A percentile compares a stretch with the other conserved stretches of the same genome.
phyloP scores from a whole-genome alignment of 2,329 filamentous ascomycete genomes.

The Ophiostoma montium region DNA sequence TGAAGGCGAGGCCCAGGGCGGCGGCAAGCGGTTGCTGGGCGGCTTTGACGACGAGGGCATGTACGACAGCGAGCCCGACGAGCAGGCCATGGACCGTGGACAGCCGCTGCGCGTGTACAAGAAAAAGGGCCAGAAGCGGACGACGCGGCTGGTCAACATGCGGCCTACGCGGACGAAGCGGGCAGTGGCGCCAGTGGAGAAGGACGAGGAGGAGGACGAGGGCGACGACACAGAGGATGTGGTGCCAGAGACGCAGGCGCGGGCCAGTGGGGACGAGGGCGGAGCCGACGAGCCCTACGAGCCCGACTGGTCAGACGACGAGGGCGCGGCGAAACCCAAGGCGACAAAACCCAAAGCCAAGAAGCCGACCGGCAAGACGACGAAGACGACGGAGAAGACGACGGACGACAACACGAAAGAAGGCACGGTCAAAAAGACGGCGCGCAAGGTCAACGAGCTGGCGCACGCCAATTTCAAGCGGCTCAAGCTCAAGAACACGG shows the following conservation, averaged over 20 bases:
- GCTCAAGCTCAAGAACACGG: slow-evolving; percentile 47
- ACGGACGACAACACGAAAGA: slow-evolving; percentile 21
- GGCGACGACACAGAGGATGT: no score
- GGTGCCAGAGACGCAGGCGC: slow-evolving; percentile 17
- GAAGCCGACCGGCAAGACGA: background rate
- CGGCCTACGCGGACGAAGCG: slow-evolving; percentile 37
- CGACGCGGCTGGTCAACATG: slow-evolving; percentile 56
- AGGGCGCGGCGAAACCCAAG: slow-evolving; percentile 10
- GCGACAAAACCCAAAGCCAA: background rate
- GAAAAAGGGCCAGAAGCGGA: slow-evolving; percentile 74
- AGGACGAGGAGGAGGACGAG: slow-evolving; percentile 13
- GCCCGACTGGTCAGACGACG: background rate
- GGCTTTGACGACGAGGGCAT: slow-evolving; percentile 49
- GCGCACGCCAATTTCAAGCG: slow-evolving; percentile 53
- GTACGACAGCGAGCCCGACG: slow-evolving; percentile 42
- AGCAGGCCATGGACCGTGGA: slow-evolving; percentile 33
- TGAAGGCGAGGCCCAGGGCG: background rate
- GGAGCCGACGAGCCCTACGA: slow-evolving; percentile 13
- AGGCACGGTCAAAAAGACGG: slow-evolving; percentile 34
- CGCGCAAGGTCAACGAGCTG: slow-evolving; percentile 47
- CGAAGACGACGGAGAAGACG: slow-evolving; percentile 1
- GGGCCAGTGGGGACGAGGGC: background rate
- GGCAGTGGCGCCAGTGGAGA: slow-evolving; percentile 23
- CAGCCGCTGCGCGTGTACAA: slow-evolving; percentile 53
- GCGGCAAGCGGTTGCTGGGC: slow-evolving; percentile 30